Evolutionary conservation across 805 yeast species (phyloP).

Genomic region (Metschnikowia arizonensis): DNA sequence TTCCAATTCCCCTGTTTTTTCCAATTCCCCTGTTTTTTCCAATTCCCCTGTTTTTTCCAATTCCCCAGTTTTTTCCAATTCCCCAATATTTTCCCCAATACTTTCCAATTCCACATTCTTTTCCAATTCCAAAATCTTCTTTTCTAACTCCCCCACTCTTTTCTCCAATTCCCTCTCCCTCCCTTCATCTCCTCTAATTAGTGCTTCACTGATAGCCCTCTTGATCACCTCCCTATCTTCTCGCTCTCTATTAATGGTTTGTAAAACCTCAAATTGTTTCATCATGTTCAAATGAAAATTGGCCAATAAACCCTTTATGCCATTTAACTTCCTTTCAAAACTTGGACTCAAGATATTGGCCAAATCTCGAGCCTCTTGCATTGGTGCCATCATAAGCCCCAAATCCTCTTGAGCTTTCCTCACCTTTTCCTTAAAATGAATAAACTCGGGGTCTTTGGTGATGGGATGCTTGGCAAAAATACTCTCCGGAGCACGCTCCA

Average conservation of each 20-base stretch:
- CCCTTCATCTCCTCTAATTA: background rate
- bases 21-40: too few relatives aligned
- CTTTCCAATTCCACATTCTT: too few relatives aligned
- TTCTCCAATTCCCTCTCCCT: background rate
- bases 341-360: background rate
- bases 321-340: background rate
- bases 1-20: too few relatives aligned
- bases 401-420: background rate
- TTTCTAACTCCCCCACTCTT: background rate
- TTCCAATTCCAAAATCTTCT: background rate
- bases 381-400: background rate
- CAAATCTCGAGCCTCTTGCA: background rate
- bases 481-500: background rate
- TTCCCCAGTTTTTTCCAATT: too few relatives aligned
- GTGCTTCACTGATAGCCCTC: too few relatives aligned
- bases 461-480: constrained; percentile 1
- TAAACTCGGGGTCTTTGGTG: background rate
- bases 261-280: background rate
- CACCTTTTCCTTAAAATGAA: background rate
- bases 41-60: too few relatives aligned
- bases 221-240: too few relatives aligned
- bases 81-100: too few relatives aligned
- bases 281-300: background rate
- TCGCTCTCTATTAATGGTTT: background rate
- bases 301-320: background rate